Base-by-base conservation (phyloP, 345 rosid genomes). In the Nephelium lappaceum region DNA sequence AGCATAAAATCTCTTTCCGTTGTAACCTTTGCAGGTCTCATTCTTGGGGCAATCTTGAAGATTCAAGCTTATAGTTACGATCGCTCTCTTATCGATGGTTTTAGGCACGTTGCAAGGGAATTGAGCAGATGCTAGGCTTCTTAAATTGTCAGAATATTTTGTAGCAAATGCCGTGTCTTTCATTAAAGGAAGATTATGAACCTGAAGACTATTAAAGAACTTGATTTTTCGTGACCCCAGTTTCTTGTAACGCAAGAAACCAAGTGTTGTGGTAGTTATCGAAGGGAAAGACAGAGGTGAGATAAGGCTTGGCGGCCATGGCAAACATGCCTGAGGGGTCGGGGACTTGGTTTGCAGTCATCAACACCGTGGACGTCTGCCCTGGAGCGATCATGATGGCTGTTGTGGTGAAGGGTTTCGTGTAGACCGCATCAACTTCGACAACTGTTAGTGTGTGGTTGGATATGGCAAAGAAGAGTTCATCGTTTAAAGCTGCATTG, bases 341-440 rank as follows among this genome's bases (percentile, higher is more conserved):
- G 5, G 84, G 84, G 67, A 49, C 27, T 76, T 81, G 91, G 71
- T 85, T 58, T 16, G 91, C 74, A 25, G 79, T 85, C 69, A 92
- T 81, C 31, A 90, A 90, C 61, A 92, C 79, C 11, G 84, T 89
- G 49, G 92, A 89, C 85, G 96, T 92, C 75, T 92, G 94, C 42
- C 93, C 96, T 0, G 93, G 94, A 62, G 93, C 90, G 9, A 90
- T 72, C 91, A 89, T 88, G 42, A 90, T 87, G 47, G 90, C 86
- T 5, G 72, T 80, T 69, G 90, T 88, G 5, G 67, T 77, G 53
- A 88, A 88, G 42, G 93, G 92, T 67, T 90, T 92, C 1, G 89
- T 88, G 81, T 92, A 89, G 47, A 76, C 87, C 6, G 93, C 92
- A 8, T 92, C 96, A 3, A 86, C 86, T 65, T 89, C 94, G 5